phyloP scores from a whole-genome alignment of 164 flowering plant species.

The Macadamia tetraphylla region DNA sequence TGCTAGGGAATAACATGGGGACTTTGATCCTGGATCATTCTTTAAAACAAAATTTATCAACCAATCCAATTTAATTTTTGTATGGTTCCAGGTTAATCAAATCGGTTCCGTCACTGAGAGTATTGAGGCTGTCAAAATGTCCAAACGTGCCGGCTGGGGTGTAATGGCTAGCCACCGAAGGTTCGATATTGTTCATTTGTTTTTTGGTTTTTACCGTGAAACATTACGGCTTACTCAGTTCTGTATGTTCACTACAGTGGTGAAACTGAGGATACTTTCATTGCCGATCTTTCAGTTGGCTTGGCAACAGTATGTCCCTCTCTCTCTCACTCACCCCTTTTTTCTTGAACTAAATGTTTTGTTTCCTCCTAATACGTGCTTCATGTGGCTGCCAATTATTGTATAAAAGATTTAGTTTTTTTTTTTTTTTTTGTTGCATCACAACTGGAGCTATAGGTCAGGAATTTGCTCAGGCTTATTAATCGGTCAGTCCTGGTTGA shows the following conservation, averaged over 20 bases:
- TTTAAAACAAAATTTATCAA: not conserved
- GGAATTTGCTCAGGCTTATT: too few relatives aligned
- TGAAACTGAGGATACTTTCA: constrained; percentile 46
- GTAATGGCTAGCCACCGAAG: constrained; percentile 42
- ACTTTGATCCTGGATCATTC: too few relatives aligned
- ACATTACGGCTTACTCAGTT: not conserved
- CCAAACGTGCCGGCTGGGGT: constrained; percentile 43
- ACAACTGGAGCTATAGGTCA: too few relatives aligned
- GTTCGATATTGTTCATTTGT: constrained; percentile 5
- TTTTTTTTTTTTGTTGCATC: too few relatives aligned
- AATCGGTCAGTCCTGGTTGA: too few relatives aligned
- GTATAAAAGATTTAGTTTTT: too few relatives aligned
- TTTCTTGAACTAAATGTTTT: too few relatives aligned
- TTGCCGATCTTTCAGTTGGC: constrained; percentile 47
- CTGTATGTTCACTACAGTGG: constrained; percentile 26
- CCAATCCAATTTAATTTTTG: not conserved
- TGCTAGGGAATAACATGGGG: too few relatives aligned
- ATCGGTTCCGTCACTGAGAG: constrained; percentile 43
- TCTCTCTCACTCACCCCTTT: too few relatives aligned
- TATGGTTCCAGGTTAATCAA: constrained; percentile 28
- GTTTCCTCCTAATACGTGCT: too few relatives aligned
- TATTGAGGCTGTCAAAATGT: constrained; percentile 41
- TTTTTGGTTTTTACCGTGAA: too few relatives aligned
- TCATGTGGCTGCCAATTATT: too few relatives aligned
- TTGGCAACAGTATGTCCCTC: constrained; percentile 29